Evolutionary conservation across 345 rosid species (phyloP).

Genomic region (Toxicodendron radicans): DNA sequence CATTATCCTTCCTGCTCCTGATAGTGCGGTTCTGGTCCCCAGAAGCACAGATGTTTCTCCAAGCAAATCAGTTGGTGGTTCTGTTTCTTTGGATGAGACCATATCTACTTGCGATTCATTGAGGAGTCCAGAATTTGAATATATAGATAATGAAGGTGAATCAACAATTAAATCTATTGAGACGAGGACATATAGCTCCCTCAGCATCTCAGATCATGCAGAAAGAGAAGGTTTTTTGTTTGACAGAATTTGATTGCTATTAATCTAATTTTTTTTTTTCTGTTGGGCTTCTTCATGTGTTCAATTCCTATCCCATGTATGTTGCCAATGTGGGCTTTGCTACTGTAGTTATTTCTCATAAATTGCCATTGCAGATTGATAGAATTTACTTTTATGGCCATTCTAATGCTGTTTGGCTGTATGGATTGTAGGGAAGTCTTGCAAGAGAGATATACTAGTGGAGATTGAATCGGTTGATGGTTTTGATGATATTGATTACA

Average conservation of each 20-base stretch:
- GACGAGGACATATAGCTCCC: slow-evolving; percentile 11
- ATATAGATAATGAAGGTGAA: slow-evolving; percentile 24
- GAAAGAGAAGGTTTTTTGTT: slow-evolving; percentile 12
- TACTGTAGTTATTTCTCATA: background rate
- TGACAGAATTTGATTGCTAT: background rate
- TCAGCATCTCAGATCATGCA: slow-evolving; percentile 8
- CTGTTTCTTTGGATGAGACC: slow-evolving; percentile 28
- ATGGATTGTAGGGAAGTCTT: slow-evolving; percentile 17
- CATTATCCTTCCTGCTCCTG: background rate
- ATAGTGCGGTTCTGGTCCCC: background rate
- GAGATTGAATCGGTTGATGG: slow-evolving; percentile 20
- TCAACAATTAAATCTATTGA: slow-evolving; percentile 14
- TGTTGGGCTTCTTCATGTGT: background rate
- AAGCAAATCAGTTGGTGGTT: slow-evolving; percentile 19
- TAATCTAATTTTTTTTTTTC: background rate
- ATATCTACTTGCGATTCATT: slow-evolving; percentile 32
- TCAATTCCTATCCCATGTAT: background rate
- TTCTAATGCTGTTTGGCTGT: background rate
- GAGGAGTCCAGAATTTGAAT: slow-evolving; percentile 29
- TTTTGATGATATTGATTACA: slow-evolving; percentile 25
- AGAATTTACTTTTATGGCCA: background rate
- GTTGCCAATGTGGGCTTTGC: slow-evolving; percentile 6
- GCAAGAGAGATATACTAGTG: slow-evolving; percentile 13
- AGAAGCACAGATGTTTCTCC: slow-evolving; percentile 13
- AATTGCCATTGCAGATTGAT: background rate